Evolutionary conservation across 495 filamentous ascomycete species (phyloP), one percentile per base, ranked within the genome.

Genomic region (Letharia columbiana): DNA sequence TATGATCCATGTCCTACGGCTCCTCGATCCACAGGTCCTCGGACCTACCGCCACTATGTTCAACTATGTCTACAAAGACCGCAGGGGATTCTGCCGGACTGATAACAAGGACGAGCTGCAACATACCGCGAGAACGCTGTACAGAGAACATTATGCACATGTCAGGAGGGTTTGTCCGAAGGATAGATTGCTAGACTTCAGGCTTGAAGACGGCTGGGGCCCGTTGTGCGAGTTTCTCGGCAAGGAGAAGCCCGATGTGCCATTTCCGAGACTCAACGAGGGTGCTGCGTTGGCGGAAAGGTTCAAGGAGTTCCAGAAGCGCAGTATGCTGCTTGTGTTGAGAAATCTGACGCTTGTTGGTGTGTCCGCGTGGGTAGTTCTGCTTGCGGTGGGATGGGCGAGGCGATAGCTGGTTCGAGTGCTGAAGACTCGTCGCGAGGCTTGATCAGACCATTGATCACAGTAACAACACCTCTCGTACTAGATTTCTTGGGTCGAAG

Each of bases 141-240:
- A 73, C 41, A 61, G 54, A 35, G 72, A 75, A 4, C 75, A 79
- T 69, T 69, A 75, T 56, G 70, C 69, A 3, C 73, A 74, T 67
- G 64, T 82, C 35, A 72, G 76, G 63, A 69, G 73, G 13, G 64
- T 79, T 20, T 77, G 81, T 0, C 79, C 80, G 2, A 73, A 75
- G 23, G 77, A 79, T 3, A 71, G 74, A n/a, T 62, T 83, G 68
- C 69, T 84, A 40, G 74, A 82, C 50, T 80, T 77, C 72, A 69
- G 77, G 42, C 72, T 82, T 2, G 74, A 71, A 65, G 77, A 80
- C 57, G 82, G 81, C 5, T 84, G 81, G 81, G 78, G 65, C 64
- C 80, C 80, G 8, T 68, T 83, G 33, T 83, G 82, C 69, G 67
- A 74, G 61, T 81, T 80, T 56, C 67, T 83, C 5, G 78, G 72